Conservation (phyloP, 2,329 filamentous ascomycete species). For the Verticillium tricorpus region DNA sequence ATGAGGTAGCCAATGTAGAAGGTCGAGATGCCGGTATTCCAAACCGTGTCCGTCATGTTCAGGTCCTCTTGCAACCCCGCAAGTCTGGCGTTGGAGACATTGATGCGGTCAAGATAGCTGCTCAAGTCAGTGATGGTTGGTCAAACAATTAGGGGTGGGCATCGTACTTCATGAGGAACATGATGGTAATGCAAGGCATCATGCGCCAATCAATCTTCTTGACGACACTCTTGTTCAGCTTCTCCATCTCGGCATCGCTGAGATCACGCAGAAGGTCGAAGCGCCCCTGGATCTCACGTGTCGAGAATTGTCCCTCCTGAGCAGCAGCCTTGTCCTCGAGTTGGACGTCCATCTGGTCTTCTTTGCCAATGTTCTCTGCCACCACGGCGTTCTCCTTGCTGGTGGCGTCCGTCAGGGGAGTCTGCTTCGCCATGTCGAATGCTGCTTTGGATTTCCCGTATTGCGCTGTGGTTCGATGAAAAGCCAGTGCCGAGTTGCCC, state of each 20-base stretch:
- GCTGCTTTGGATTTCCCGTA: neutral
- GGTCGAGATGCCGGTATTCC: slow-evolving; percentile 31
- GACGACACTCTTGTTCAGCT: slow-evolving; percentile 21
- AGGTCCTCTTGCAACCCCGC: slow-evolving; percentile 29
- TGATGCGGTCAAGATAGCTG: slow-evolving; percentile 45
- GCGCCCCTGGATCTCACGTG: slow-evolving; percentile 16
- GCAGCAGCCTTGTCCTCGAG: neutral
- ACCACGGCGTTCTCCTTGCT: neutral
- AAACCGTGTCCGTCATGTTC: slow-evolving; percentile 25
- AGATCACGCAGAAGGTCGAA: slow-evolving; percentile 18
- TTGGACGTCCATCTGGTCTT: slow-evolving; percentile 5
- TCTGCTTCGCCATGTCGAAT: neutral
- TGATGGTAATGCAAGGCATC: slow-evolving; percentile 21
- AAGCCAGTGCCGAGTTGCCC: neutral
- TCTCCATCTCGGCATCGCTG: slow-evolving; percentile 16
- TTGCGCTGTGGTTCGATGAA: neutral
- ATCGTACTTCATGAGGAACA: slow-evolving; percentile 21
- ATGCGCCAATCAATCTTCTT: slow-evolving; percentile 25
- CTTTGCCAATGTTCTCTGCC: slow-evolving; percentile 1
- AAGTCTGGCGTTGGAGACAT: slow-evolving; percentile 38
- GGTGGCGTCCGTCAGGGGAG: neutral
- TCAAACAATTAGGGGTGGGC: neutral
- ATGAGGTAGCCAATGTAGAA: slow-evolving; percentile 41
- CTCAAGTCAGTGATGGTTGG: slow-evolving; percentile 8
- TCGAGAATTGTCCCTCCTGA: neutral